Percentiles rank a stretch among this genome's conserved stretches.
Evolutionary conservation across 2,329 filamentous ascomycete species (phyloP).

Genomic region (Trichoderma koningii): DNA sequence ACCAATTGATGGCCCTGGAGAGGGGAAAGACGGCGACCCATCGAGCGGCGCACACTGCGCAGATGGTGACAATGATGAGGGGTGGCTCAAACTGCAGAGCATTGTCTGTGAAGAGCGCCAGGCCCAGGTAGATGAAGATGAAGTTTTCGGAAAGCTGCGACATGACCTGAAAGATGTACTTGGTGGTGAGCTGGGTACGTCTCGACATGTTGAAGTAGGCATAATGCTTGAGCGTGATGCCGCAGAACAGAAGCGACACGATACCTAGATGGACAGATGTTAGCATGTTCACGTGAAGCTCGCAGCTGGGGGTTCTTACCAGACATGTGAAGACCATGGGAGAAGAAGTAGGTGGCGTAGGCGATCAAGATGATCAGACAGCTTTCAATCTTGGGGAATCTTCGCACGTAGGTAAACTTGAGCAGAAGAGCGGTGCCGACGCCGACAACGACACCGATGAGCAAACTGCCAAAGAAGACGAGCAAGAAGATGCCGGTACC

Average conservation of each 20-base stretch:
- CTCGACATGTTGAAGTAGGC: slow-evolving; percentile 99
- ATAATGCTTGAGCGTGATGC: slow-evolving; percentile 97
- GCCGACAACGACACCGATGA: slow-evolving; percentile 86
- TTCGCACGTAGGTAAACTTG: slow-evolving; percentile 91
- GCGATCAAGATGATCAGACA: slow-evolving; percentile 91
- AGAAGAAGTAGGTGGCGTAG: slow-evolving; percentile 97
- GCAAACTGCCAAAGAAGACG: slow-evolving; percentile 90
- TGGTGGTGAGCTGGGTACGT: slow-evolving; percentile 93
- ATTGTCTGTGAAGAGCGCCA: slow-evolving; percentile 91
- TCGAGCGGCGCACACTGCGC: slow-evolving; percentile 87
- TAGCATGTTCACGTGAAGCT: not conserved
- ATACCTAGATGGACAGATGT: slow-evolving; percentile 63
- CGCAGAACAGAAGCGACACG: slow-evolving; percentile 94
- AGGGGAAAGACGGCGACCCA: slow-evolving; percentile 96
- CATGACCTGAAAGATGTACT: slow-evolving; percentile 93
- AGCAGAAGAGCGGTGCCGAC: slow-evolving; percentile 83
- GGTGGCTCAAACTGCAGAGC: slow-evolving; percentile 89
- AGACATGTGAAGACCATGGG: slow-evolving; percentile 92
- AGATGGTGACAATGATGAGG: slow-evolving; percentile 88
- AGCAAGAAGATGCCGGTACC: slow-evolving; percentile 92
- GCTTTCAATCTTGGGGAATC: slow-evolving; percentile 95
- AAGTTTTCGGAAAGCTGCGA: slow-evolving; percentile 98
- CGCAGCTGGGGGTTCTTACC: slow-evolving; percentile 58
- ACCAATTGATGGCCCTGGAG: slow-evolving; percentile 86
- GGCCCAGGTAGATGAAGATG: slow-evolving; percentile 97